Conservation (phyloP, 179 eudicot species). For the Beta corolliflora region DNA sequence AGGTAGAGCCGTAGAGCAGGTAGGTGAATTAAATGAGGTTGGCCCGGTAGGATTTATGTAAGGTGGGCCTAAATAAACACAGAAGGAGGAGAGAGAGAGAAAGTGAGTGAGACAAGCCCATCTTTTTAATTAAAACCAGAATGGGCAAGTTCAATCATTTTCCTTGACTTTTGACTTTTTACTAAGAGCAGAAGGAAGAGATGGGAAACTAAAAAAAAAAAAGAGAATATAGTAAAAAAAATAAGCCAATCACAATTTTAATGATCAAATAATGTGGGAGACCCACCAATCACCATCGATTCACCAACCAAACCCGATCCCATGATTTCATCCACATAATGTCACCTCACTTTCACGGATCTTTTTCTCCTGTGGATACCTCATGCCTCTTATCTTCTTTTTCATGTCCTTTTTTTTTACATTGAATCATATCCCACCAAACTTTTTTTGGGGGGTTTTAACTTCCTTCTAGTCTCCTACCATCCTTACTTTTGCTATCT, state of each 20-base stretch:
- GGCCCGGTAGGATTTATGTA: slow-evolving; percentile 11
- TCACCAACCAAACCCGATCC: slow-evolving; percentile 19
- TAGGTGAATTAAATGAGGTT: slow-evolving; percentile 14
- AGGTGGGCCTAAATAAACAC: not conserved
- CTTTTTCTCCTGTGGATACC: slow-evolving; percentile 17
- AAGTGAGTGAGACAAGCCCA: not conserved
- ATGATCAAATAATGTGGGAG: slow-evolving; percentile 12
- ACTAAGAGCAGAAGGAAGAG: not conserved
- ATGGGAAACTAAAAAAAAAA: not conserved
- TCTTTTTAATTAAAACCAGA: not conserved
- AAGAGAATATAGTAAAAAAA: not conserved
- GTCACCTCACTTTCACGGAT: not conserved
- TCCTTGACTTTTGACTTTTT: slow-evolving; percentile 15
- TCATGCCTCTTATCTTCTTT: slow-evolving; percentile 23
- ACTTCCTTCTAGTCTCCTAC: slow-evolving; percentile 17
- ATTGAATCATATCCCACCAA: slow-evolving; percentile 23
- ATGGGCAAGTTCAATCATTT: slow-evolving; percentile 18
- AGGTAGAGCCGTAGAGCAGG: not conserved
- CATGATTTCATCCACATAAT: slow-evolving; percentile 19
- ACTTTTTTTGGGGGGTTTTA: not conserved
- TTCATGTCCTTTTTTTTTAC: not conserved
- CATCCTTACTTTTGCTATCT: slow-evolving; percentile 25
- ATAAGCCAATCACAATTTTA: not conserved
- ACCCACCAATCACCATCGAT: not conserved
- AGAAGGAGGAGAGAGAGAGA: not conserved